Evolutionary conservation across 768 basidiomycete species (phyloP), one percentile per base, ranked within the genome.

Genomic region (Russula dissimulans): DNA sequence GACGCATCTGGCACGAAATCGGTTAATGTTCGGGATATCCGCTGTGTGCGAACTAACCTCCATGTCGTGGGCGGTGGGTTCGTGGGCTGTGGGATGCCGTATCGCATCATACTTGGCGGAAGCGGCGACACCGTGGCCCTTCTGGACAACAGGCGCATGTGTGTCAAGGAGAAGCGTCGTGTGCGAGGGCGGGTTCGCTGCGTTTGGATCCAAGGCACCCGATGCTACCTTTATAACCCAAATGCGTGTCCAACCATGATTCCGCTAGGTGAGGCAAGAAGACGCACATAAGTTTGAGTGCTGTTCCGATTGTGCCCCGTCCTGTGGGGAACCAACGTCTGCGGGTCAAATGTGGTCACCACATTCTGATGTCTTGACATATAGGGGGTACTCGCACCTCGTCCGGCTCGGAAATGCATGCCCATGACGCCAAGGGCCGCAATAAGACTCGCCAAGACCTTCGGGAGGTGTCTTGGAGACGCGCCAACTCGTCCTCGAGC

Each of bases 211-310:
- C n/a, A 45, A 59, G 6, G n/a, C 46, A 18, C 22, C 52, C 45
- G 58, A 47, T 59, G 52, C 34, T 45, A 59, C 51, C 58, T 54
- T 56, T 59, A 53, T 48, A 59, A 48, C 18, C 58, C 52, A 42
- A 59, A 59, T 36, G 58, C 58, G 26, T 59, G 51, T 54, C 45
- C 58, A 54, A 48, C 58, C 6, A 59, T 54, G 32, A 59, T 39
- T 11, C 52, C 52, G 36, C 58, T 59, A 48, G n/a, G 44, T 48
- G 58, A 59, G 36, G 52, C 52, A 59, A 48, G 58, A 59, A 59
- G 52, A 60, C 59, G 46, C 59, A 60, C 59, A 47, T 60, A 54
- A 29, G 59, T 60, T 53, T 54, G 59, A 47, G 53, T 60, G 59
- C 59, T 54, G 34, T 48, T n/a, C 56, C 36, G 18, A 14, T 34